A percentile compares a stretch with the other conserved stretches of the same genome.
Evolutionary conservation across 805 yeast genomes (phyloP).

Genomic region (Brettanomyces sp.): DNA sequence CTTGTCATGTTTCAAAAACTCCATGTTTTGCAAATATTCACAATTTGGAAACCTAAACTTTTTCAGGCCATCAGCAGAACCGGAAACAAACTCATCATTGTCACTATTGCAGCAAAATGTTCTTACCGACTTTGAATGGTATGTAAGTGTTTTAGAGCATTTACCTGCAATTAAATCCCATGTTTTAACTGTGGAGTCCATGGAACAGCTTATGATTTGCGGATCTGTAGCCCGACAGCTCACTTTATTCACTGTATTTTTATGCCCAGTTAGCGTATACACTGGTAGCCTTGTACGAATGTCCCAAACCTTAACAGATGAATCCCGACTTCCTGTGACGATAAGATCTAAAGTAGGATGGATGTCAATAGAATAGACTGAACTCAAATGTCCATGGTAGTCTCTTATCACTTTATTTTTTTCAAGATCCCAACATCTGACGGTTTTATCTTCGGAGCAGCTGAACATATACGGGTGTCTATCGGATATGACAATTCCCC

Average conservation of each 20-base stretch:
- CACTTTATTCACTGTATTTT: conserved; percentile 63
- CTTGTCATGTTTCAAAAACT: conserved; percentile 20
- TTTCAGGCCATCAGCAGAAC: conserved; percentile 70
- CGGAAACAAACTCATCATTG: conserved; percentile 71
- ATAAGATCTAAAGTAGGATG: conserved; percentile 83
- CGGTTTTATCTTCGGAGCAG: conserved; percentile 87
- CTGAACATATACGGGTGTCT: conserved; percentile 84
- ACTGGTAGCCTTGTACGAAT: conserved; percentile 69
- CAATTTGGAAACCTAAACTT: conserved; percentile 84
- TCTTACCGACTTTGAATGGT: conserved; percentile 76
- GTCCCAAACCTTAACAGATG: conserved; percentile 88
- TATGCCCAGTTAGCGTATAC: conserved; percentile 76
- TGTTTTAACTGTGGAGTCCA: conserved; percentile 76
- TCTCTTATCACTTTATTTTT: conserved; percentile 71
- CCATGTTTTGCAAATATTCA: conserved; percentile 43
- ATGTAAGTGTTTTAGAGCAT: conserved; percentile 64
- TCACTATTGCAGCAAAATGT: conserved; percentile 65
- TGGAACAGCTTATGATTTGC: conserved; percentile 73
- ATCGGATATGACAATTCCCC: conserved; percentile 64
- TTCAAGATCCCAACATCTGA: conserved; percentile 95
- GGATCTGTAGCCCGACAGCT: conserved; percentile 68
- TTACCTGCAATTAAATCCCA: conserved; percentile 87
- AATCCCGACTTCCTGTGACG: conserved; percentile 84
- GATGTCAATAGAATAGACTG: conserved; percentile 71
- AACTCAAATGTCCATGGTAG: conserved; percentile 90